These are phyloP conservation scores for Physocladia obscura DNA, from an alignment of 192 early-diverging fungal species.

Conservation along the genomic window DNA sequence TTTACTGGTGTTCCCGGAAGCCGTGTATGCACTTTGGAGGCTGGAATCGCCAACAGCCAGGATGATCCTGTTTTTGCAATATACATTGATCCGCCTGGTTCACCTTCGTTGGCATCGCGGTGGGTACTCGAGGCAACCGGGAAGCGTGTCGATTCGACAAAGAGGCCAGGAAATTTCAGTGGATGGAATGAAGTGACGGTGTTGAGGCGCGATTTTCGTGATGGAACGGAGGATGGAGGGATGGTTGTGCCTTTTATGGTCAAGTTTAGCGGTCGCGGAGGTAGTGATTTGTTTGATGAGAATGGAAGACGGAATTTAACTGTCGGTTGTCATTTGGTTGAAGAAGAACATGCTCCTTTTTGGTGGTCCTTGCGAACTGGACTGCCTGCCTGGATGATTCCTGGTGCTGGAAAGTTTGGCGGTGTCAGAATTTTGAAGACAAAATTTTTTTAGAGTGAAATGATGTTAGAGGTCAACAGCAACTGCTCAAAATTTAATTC, in stretches of 20 bases:
- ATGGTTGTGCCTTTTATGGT: conserved; percentile 15
- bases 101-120: neutral
- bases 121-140: conserved; percentile 5
- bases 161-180: too few species aligned
- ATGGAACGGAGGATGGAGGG: neutral
- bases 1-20: neutral
- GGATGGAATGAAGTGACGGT: neutral
- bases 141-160: neutral
- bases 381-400: neutral
- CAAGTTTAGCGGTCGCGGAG: neutral
- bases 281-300: too few species aligned
- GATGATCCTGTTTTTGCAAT: neutral
- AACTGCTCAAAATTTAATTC: too few species aligned
- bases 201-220: neutral
- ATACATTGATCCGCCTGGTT: neutral
- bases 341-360: neutral
- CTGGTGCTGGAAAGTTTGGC: conserved; percentile 6
- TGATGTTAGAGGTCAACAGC: too few species aligned
- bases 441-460: neutral
- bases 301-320: neutral
- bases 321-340: conserved; percentile 5
- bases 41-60: neutral
- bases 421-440: conserved; percentile 6
- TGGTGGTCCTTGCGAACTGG: neutral
- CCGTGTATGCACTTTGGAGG: neutral